Conservation (phyloP, 805 yeast species). For the Candida quercuum region DNA sequence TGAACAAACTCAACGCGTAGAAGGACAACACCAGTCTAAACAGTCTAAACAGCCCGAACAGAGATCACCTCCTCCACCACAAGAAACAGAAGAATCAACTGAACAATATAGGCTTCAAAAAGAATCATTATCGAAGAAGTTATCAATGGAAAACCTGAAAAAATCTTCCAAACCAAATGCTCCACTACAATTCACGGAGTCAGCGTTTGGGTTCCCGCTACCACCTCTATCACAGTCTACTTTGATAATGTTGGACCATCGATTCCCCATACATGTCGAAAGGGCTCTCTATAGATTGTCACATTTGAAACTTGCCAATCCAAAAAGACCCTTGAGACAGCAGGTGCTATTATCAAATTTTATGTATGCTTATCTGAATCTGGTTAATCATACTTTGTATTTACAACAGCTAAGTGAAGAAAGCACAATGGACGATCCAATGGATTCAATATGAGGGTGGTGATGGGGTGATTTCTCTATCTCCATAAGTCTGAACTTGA, state of each 20-base stretch:
- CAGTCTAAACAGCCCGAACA: constrained; percentile 1
- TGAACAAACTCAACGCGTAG: constrained; percentile 4
- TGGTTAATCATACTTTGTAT: constrained; percentile 87
- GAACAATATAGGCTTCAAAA: constrained; percentile 18
- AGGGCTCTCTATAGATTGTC: constrained; percentile 91
- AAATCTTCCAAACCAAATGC: constrained; percentile 44
- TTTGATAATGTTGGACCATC: constrained; percentile 70
- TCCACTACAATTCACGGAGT: constrained; percentile 59
- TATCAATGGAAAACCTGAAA: constrained; percentile 29
- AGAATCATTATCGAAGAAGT: constrained; percentile 17
- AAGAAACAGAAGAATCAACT: constrained; percentile 1
- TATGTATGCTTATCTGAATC: constrained; percentile 94
- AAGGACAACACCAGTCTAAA: constrained; percentile 1
- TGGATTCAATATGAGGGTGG: not conserved
- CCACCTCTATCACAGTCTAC: constrained; percentile 79
- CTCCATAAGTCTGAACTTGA: too few species aligned
- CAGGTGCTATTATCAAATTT: constrained; percentile 91
- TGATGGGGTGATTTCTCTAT: too few species aligned
- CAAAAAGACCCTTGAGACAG: constrained; percentile 84
- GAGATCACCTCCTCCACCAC: constrained; percentile 1
- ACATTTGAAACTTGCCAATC: constrained; percentile 90
- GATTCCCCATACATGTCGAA: constrained; percentile 94
- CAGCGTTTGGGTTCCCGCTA: constrained; percentile 83
- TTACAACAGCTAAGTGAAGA: constrained; percentile 54
- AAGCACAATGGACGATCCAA: constrained; percentile 4